Conservation (phyloP, 2,329 filamentous ascomycete genomes). For the Diaporthe vexans region DNA sequence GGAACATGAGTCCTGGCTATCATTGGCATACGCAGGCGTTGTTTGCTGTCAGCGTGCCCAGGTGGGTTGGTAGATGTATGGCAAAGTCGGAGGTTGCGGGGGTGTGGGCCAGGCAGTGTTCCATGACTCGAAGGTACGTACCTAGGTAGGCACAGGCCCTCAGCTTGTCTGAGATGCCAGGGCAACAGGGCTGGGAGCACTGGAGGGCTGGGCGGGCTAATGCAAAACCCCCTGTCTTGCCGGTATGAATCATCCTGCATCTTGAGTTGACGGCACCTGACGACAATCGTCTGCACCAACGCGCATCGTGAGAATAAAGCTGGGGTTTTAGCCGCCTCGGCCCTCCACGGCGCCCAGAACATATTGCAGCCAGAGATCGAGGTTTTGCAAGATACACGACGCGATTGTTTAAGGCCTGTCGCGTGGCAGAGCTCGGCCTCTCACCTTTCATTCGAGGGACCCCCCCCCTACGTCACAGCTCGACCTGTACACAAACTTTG, state of each 20-base stretch:
- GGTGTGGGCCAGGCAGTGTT: no score
- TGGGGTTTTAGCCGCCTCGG: neutral
- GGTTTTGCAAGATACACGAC: neutral
- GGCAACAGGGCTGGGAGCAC: no score
- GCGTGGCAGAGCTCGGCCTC: neutral
- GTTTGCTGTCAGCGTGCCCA: no score
- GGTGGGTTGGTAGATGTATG: no score
- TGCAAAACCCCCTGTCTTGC: slow-evolving; percentile 9
- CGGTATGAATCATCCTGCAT: slow-evolving; percentile 36
- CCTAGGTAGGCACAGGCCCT: no score
- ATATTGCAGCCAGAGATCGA: neutral
- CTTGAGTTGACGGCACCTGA: slow-evolving; percentile 29
- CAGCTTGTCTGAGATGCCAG: no score
- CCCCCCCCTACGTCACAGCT: no score
- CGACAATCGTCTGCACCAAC: neutral
- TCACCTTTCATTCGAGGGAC: neutral
- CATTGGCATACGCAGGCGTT: no score
- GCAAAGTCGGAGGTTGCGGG: no score
- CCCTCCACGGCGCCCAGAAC: no score
- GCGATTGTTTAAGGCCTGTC: neutral
- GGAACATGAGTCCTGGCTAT: no score
- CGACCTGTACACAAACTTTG: neutral
- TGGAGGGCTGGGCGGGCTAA: neutral
- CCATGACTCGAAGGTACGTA: no score
- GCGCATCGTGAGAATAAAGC: slow-evolving; percentile 6